A percentile compares a stretch with the other conserved stretches of the same genome.
phyloP scores from a whole-genome alignment of 2,329 filamentous ascomycete species.

The Colletotrichum tofieldiae region DNA sequence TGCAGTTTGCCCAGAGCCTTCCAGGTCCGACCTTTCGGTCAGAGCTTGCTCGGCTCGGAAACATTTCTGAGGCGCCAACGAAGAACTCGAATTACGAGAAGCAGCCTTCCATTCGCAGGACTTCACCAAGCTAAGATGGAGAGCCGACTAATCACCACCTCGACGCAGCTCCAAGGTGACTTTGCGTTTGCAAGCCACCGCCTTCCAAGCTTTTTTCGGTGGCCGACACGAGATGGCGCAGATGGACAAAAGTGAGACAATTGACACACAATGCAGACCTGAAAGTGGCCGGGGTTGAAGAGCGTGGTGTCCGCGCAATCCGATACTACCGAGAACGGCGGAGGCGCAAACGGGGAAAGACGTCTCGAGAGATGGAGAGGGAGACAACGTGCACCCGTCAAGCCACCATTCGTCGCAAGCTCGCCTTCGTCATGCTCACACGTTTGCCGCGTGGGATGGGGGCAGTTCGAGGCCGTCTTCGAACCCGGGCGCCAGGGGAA shows the following conservation, averaged over 20 bases:
- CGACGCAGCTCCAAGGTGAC: background rate
- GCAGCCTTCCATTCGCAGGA: background rate
- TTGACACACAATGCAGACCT: slow-evolving; percentile 1
- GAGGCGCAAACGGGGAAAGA: background rate
- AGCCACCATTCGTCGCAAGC: slow-evolving; percentile 16
- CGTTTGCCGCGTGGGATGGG: background rate
- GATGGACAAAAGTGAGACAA: background rate
- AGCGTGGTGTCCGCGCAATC: background rate
- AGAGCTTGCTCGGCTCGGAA: background rate
- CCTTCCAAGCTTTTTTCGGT: background rate
- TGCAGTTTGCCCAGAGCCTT: background rate
- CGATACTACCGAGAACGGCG: slow-evolving; percentile 1
- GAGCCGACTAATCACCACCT: background rate
- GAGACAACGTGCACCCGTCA: slow-evolving; percentile 11
- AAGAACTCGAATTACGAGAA: background rate
- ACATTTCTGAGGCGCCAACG: background rate
- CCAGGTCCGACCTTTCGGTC: background rate
- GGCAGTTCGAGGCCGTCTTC: background rate
- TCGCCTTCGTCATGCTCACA: background rate
- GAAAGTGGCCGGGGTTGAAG: slow-evolving; percentile 14
- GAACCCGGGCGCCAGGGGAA: background rate
- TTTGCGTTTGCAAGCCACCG: background rate
- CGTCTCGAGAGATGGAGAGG: too few species aligned
- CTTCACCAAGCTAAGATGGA: background rate
- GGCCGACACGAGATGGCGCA: background rate